Evolutionary conservation across 2,329 filamentous ascomycete genomes (phyloP), one percentile per base, ranked within the genome.

Genomic region (Canariomyces notabilis): DNA sequence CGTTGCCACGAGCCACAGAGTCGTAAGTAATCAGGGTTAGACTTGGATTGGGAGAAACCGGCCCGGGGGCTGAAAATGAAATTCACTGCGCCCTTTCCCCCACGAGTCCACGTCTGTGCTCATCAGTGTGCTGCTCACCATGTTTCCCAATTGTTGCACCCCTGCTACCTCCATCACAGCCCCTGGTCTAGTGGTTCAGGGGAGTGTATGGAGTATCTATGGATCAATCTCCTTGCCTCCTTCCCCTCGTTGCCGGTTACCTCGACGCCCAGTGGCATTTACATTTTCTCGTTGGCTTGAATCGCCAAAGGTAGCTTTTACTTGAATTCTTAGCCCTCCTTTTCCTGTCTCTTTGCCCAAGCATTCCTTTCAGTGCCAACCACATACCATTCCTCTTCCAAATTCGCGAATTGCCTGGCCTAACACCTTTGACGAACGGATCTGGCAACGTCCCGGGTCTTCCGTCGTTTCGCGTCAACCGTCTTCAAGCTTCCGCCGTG

Each of bases 171-270:
- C 29, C 31, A 35, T 34, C 20, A 18, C n/a, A 29, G 19, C 44
- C 38, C 44, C 44, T 47, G 44, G 44, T 42, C 35, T 37, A 19
- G 15, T 5, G 33, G 15, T 9, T 15, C n/a, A 6, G 32, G 23
- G 44, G 37, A 37, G 32, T 41, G 37, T 21, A 31, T 47, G 11
- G 38, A 38, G 44, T 47, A 34, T 47, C 44, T 21, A 41, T 29
- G 4, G 3, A 3, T 9, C 36, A 31, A 41, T 40, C 38, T 26
- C 31, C 44, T 26, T 34, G n/a, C 26, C 44, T 15, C 31, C 18
- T 21, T 22, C 35, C 35, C 21, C 36, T 22, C 14, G 23, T n/a
- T n/a, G n/a, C n/a, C 21, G 35, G 20, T 47, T 20, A 18, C 38
- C 15, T 35, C 19, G 32, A 37, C 14, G 35, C 37, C n/a, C n/a